Base-by-base conservation (phyloP, 345 rosid species). In the Populus deltoides region DNA sequence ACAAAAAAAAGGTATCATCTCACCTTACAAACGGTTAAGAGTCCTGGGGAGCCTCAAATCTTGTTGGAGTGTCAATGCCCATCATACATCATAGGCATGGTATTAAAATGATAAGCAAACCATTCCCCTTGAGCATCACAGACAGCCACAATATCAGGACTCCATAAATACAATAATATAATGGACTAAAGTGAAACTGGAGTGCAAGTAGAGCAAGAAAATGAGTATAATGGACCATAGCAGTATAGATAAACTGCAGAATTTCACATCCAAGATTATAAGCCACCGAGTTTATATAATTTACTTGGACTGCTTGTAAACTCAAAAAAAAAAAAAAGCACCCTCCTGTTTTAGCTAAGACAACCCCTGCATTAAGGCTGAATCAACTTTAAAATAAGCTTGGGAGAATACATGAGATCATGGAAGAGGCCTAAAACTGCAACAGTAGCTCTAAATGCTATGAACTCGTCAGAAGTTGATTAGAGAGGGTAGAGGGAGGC, bases 11-110 rank as follows among this genome's bases (percentile, higher is more conserved):
- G 65, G 65, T 10, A 63, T 66, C 43, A 45, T 36, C 81, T 61
- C 38, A 51, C 35, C 53, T 66, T 59, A 59, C 24, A 53, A 71
- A 2, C 65, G 3, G 33, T 91, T 78, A 96, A 75, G 97, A 89
- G 43, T 92, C 99, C 80, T 93, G 97, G 18, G 97, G 97, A n/a
- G 91, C 83, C 92, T 96, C 97, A 80, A 96, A 96, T 89, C 97
- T 88, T 18, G 95, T 83, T 9, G 98, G 99, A 2, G 98, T 92
- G 78, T 93, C 98, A 71, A 96, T 96, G 84, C 97, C 97, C 90
- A 90, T 90, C 99, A 96, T 96, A 82, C 97, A 93, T 85, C 98
- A 89, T 69, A 96, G 97, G 74, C 99, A 98, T 39, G 94, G 89
- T 81, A 96, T 86, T 78, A 96, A 86, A 77, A 96, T 96, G 71